These are phyloP conservation scores for Retiboletus flavoniger DNA, from an alignment of 1,284 basidiomycete species.

Conservation along the genomic window DNA sequence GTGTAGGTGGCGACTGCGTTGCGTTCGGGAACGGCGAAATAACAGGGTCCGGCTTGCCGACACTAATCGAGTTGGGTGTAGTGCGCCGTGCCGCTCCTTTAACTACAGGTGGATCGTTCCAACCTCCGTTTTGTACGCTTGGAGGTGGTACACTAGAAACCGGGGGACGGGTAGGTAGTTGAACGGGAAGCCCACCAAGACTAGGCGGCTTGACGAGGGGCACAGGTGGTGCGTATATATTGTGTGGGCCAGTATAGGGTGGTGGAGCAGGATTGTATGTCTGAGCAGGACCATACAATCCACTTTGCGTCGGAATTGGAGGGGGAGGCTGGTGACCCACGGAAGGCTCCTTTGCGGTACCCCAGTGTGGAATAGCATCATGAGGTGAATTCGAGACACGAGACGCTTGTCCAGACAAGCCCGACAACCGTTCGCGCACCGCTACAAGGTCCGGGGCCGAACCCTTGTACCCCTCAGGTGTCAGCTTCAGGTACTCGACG, in stretches of 20 bases:
- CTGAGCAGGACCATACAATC: constrained; percentile 13
- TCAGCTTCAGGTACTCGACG: constrained; percentile 76
- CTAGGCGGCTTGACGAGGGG: constrained; percentile 13
- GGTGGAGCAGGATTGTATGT: constrained; percentile 2
- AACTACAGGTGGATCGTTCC: constrained; percentile 83
- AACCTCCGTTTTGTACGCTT: constrained; percentile 72
- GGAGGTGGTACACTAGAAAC: constrained; percentile 41
- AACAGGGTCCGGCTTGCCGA: constrained; percentile 68
- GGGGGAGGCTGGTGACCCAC: constrained; percentile 4
- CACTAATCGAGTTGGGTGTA: constrained; percentile 46
- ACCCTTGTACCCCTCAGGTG: constrained; percentile 78
- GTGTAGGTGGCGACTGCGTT: constrained; percentile 46
- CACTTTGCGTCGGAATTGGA: constrained; percentile 13
- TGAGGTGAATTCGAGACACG: constrained; percentile 24
- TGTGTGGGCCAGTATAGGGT: constrained; percentile 33
- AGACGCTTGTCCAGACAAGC: constrained; percentile 41
- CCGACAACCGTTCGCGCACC: constrained; percentile 62
- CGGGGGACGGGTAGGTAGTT: constrained; percentile 21
- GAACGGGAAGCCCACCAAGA: constrained; percentile 22
- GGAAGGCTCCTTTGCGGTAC: constrained; percentile 13
- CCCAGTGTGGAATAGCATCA: constrained; percentile 27
- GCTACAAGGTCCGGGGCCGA: constrained; percentile 57
- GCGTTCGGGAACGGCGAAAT: constrained; percentile 87
- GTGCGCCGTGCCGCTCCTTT: constrained; percentile 45
- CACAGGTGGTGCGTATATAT: constrained; percentile 35